Evolutionary conservation across 2,329 filamentous ascomycete species (phyloP), one percentile per base, ranked within the genome.

Genomic region (Drechslerella coelobrocha): DNA sequence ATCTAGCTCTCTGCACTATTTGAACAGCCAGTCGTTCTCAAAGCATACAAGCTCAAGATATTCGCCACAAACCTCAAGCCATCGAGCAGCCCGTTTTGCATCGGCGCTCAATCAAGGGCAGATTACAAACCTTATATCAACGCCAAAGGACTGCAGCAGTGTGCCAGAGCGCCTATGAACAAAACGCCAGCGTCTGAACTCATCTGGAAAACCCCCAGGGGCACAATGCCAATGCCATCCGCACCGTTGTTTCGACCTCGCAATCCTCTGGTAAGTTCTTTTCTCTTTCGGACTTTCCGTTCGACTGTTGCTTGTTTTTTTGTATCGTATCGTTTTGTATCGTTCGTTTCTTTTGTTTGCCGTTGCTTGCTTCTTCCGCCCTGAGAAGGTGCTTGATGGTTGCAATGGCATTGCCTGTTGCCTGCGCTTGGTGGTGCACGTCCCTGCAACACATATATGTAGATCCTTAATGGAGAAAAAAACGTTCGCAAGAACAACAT

Each of bases 221-320:
- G 56, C 45, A 62, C 34, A 27, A 69, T 69, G 65, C 65, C 65
- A 56, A 69, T 69, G 65, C 65, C 65, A 62, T 45, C 57, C 29
- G 65, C 56, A 62, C 41, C 51, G 24, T 31, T 69, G 17, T 54
- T 61, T 19, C 61, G 65, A 62, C 65, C 65, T 48, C 65, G 19
- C 21, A 14, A 69, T 62, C 45, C 65, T 57, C 65, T 56, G 60
- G 65, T 69, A 31, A 69, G 65, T 69, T n/a, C n/a, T n/a, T n/a
- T n/a, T n/a, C n/a, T n/a, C n/a, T n/a, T 21, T 19, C 41, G 41
- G 41, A 10, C 14, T 21, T 21, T 10, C 41, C 21, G 4, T 21
- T 19, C 19, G 14, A 6, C 12, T 19, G 41, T 17, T 10, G 10
- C 19, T 17, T 45, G 41, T 10, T 17, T 19, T 45, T 6, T n/a